Percentiles rank a stretch among this genome's conserved stretches.
phyloP scores from a whole-genome alignment of 2,329 filamentous ascomycete genomes.

The Akanthomyces uredinophilus region DNA sequence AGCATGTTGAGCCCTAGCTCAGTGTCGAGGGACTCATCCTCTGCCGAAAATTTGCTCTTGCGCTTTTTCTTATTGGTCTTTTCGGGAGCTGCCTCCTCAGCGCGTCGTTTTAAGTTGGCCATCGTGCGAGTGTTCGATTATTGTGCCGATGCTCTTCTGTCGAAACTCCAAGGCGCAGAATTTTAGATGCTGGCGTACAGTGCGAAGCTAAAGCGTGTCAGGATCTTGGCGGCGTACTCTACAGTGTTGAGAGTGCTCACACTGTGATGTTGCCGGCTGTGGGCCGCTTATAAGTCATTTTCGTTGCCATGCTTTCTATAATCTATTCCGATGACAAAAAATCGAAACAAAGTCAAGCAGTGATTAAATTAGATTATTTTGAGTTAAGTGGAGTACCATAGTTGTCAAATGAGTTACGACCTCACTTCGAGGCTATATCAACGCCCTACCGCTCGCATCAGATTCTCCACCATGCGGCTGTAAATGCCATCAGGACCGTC shows the following conservation, averaged over 20 bases:
- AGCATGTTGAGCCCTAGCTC: conserved; percentile 73
- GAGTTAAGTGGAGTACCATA: not conserved
- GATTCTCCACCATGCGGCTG: not conserved
- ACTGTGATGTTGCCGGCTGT: not conserved
- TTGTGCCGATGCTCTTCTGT: not conserved
- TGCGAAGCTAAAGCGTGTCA: not conserved
- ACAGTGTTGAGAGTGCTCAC: not conserved
- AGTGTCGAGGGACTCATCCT: conserved; percentile 56
- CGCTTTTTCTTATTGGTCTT: conserved; percentile 53
- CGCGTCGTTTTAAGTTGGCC: conserved; percentile 50
- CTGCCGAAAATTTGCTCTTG: conserved; percentile 46
- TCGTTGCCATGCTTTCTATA: too few relatives aligned
- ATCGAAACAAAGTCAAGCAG: not conserved
- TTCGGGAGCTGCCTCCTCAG: conserved; percentile 40
- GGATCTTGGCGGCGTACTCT: not conserved
- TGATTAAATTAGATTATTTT: not conserved
- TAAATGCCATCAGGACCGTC: conserved; percentile 6
- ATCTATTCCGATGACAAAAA: not conserved
- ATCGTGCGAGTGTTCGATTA: conserved; percentile 21
- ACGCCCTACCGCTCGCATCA: not conserved
- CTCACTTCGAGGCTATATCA: not conserved
- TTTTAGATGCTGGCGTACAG: conserved; percentile 7
- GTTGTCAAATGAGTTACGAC: not conserved
- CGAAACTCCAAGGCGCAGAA: not conserved
- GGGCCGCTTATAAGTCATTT: not conserved